These are phyloP conservation scores for Coniferiporia weirii DNA, from an alignment of 1,284 basidiomycete species.

Conservation along the genomic window DNA sequence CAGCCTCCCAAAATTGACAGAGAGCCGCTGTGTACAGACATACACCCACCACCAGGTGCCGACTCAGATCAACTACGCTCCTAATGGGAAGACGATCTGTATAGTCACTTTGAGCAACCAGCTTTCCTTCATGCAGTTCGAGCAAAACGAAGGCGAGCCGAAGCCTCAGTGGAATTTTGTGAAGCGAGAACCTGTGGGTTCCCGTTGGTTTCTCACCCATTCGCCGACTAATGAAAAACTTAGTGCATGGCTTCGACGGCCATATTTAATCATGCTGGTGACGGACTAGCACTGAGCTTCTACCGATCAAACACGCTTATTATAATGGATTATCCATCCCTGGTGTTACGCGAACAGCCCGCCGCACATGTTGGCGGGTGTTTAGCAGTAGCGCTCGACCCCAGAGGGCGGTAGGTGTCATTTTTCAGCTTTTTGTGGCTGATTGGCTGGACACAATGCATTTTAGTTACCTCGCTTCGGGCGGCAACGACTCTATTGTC, in stretches of 20 bases:
- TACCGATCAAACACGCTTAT: slow-evolving; percentile 58
- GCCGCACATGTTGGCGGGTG: slow-evolving; percentile 76
- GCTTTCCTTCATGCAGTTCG: slow-evolving; percentile 51
- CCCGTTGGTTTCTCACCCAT: background rate
- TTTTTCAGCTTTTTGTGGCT: background rate
- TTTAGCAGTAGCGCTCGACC: slow-evolving; percentile 65
- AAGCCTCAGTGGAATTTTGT: slow-evolving; percentile 56
- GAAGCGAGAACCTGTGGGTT: slow-evolving; percentile 42
- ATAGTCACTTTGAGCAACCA: slow-evolving; percentile 54
- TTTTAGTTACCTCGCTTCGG: slow-evolving; percentile 67
- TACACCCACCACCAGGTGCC: slow-evolving; percentile 51
- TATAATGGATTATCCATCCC: slow-evolving; percentile 60
- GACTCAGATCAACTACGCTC: slow-evolving; percentile 61
- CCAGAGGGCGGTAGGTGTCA: slow-evolving; percentile 51
- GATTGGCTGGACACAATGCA: background rate
- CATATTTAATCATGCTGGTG: slow-evolving; percentile 67
- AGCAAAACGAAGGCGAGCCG: slow-evolving; percentile 46
- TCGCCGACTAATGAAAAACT: background rate
- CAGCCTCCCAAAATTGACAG: slow-evolving; percentile 31
- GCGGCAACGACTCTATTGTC: slow-evolving; percentile 74
- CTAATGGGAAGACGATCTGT: slow-evolving; percentile 61
- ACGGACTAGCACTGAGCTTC: slow-evolving; percentile 60
- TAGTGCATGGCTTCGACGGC: slow-evolving; percentile 51
- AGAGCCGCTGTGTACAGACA: slow-evolving; percentile 61
- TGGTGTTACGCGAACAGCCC: slow-evolving; percentile 49